Evolutionary conservation across 2,329 filamentous ascomycete genomes (phyloP).

Genomic region (Metarhizium guizhouense): DNA sequence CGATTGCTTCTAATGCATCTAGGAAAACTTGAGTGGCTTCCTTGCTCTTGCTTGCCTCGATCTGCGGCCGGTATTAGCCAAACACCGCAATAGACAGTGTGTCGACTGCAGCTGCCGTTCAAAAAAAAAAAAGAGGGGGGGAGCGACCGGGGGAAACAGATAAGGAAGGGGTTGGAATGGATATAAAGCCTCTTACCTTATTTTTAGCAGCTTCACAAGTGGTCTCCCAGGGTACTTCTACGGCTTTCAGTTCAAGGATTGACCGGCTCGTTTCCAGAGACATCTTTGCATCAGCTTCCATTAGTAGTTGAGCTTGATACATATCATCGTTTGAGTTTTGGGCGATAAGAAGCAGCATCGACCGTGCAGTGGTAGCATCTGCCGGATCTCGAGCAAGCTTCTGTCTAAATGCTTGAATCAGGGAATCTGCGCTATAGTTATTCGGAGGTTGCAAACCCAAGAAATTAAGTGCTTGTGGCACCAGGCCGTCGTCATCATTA

Average conservation of each 20-base stretch:
- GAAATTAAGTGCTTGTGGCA: constrained; percentile 23
- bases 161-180: not conserved
- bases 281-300: constrained; percentile 27
- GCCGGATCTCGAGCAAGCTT: constrained; percentile 23
- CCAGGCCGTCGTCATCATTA: constrained; percentile 21
- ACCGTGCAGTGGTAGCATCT: constrained; percentile 20
- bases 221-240: constrained; percentile 15
- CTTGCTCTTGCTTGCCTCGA: constrained; percentile 16
- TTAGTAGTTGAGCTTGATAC: constrained; percentile 23
- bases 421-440: constrained; percentile 23
- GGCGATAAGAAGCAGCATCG: constrained; percentile 26
- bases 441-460: constrained; percentile 26
- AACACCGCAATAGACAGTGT: not conserved
- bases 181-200: constrained; percentile 16
- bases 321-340: constrained; percentile 23
- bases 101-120: not conserved
- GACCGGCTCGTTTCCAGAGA: constrained; percentile 23
- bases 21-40: constrained; percentile 22
- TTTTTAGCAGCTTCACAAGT: constrained; percentile 16
- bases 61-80: constrained; percentile 10
- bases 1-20: constrained; percentile 26
- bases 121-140: not conserved
- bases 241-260: constrained; percentile 19
- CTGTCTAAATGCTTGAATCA: constrained; percentile 25
- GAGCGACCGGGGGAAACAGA: not conserved